A percentile compares a stretch with the other conserved stretches of the same genome.
phyloP scores from a whole-genome alignment of 176 grass and related monocot species.

The Carex myosuroides region DNA sequence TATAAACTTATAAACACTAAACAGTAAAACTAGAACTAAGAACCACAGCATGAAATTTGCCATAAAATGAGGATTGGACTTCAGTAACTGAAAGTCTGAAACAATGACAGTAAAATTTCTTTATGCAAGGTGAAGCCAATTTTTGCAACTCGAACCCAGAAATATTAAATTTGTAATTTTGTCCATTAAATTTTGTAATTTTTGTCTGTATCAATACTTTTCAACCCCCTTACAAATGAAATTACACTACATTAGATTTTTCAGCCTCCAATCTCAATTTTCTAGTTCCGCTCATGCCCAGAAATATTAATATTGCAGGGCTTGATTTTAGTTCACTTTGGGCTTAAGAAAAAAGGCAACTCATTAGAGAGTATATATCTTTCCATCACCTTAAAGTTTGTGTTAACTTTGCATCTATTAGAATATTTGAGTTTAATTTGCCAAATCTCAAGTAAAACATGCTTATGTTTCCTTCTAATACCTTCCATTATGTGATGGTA shows the following conservation, averaged over 20 bases:
- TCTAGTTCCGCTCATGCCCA: background rate
- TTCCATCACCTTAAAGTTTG: background rate
- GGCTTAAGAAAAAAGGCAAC: background rate
- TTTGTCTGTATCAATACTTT: too few species aligned
- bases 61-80: background rate
- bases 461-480: background rate
- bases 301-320: background rate
- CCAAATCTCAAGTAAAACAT: background rate
- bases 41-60: background rate
- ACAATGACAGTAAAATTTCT: background rate
- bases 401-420: background rate
- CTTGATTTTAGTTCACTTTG: background rate
- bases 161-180: background rate
- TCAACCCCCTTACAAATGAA: too few species aligned
- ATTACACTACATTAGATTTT: too few species aligned
- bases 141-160: background rate
- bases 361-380: background rate
- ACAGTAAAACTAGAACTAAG: background rate
- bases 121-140: background rate
- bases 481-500: slow-evolving; percentile 86
- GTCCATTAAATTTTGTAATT: too few species aligned
- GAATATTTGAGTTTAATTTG: background rate
- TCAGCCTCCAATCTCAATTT: too few species aligned
- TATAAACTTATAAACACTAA: background rate
- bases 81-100: background rate